phyloP scores from a whole-genome alignment of 495 filamentous ascomycete genomes.

The Aspergillus coremiiformis region DNA sequence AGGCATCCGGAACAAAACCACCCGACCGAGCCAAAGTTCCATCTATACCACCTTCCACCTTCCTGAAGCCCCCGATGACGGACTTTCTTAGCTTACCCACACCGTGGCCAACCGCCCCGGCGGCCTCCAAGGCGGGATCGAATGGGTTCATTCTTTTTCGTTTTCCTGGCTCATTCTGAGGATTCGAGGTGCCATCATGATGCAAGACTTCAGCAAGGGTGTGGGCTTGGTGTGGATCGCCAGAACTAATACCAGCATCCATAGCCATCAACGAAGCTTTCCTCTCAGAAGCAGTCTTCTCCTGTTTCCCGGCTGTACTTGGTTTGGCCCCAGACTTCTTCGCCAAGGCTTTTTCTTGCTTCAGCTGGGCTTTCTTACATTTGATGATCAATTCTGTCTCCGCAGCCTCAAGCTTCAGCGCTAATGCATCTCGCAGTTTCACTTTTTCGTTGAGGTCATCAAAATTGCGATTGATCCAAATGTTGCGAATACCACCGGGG shows the following conservation, averaged over 20 bases:
- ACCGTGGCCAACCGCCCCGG: constrained; percentile 50
- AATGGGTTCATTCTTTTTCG: constrained; percentile 19
- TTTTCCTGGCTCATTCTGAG: constrained; percentile 22
- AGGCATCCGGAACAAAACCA: constrained; percentile 34
- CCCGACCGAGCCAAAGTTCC: constrained; percentile 47
- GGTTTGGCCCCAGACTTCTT: constrained; percentile 52
- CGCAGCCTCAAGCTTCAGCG: constrained; percentile 65
- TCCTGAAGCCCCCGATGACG: constrained; percentile 45
- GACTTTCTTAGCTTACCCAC: constrained; percentile 52
- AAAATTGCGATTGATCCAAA: constrained; percentile 93
- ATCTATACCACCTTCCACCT: constrained; percentile 36
- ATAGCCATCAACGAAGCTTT: constrained; percentile 56
- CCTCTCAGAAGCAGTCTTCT: constrained; percentile 40
- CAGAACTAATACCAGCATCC: constrained; percentile 69
- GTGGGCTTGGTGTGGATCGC: constrained; percentile 74
- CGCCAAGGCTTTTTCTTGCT: constrained; percentile 55
- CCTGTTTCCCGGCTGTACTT: constrained; percentile 43
- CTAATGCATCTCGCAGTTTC: constrained; percentile 62
- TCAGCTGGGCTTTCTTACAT: constrained; percentile 69
- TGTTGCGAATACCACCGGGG: constrained; percentile 89
- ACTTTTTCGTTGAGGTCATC: constrained; percentile 85
- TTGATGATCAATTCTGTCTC: constrained; percentile 75
- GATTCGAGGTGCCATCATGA: constrained; percentile 7
- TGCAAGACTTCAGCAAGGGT: constrained; percentile 60
- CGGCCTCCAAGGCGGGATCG: constrained; percentile 38